Evolutionary conservation across 805 yeast genomes (phyloP), one percentile per base, ranked within the genome.

Genomic region (Saccharomycopsis synnaedendra): DNA sequence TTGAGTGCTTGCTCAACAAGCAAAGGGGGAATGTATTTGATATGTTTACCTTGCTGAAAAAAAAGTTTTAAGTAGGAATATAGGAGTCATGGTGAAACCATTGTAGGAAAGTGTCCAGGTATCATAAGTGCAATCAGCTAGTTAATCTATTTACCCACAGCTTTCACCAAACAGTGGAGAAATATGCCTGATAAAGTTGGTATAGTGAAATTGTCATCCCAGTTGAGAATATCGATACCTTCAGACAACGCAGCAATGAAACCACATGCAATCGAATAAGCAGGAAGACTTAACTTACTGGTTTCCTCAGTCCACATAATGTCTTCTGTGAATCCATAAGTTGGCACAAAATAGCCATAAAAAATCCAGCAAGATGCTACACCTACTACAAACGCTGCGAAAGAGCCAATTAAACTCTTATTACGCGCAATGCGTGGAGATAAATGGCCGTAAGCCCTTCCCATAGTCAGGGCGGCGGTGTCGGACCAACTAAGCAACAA

Each of bases 131-230:
- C 11, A n/a, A 38, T n/a, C 42, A 31, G 6, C 10, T 9, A 38
- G 29, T 31, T n/a, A 10, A 44, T 48, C 30, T 19, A 19, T 19
- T 19, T 19, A 19, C 42, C 43, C 38, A 43, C 32, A 6, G 58
- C 36, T 9, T 60, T 62, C 37, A 81, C 71, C 27, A 76, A 70
- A 30, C 63, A 64, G 58, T 71, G 70, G 54, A 88, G 68, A 56
- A 83, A 78, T 4, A 72, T 59, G 5, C 95, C 82, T 27, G 96
- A 82, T 40, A 90, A 64, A 1, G 86, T 86, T 5, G 98, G 98
- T 51, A 93, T 90, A 42, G 97, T 89, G 57, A 93, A 76, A 63
- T 93, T 93, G 61, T 93, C 98, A 64, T 93, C 98, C 64, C 89
- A 67, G 39, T 76, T 78, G 49, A 72, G 78, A 10, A 89, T 49